Evolutionary conservation across 2,329 filamentous ascomycete species (phyloP), one percentile per base, ranked within the genome.

Genomic region (Aspergillus amoenus): DNA sequence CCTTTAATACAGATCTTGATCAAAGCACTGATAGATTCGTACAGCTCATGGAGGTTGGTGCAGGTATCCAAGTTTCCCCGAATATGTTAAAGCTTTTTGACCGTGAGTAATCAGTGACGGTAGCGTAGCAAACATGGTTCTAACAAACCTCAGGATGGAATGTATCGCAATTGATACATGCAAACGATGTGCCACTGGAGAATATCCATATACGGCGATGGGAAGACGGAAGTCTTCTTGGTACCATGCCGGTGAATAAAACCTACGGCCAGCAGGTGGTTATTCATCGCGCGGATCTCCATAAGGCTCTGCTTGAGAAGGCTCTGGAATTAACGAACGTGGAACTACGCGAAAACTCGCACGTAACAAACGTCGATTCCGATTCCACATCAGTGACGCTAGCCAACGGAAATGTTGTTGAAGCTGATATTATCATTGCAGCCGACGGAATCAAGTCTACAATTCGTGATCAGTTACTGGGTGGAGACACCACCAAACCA

Each of bases 1-100:
- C 2, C 17, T 6, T n/a, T 9, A 4, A 24, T 41, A 2, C 2
- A 6, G 7, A 15, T 22, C 6, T 3, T 11, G 17, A 24, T 13
- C 27, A 18, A 50, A 12, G 13, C 53, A 43, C 54, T 61, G 46
- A 63, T 18, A 45, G 37, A 39, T n/a, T 15, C 30, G 2, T 15
- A 32, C 46, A 73, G 71, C 62, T 74, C 43, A 64, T 65, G 63
- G 71, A 74, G 60, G 89, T 93, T 7, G 90, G 90, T 44, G 90
- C 90, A 1, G 90, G 90, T 3, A 93, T 94, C 59, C 90, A 94
- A 71, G 81, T 93, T 48, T 89, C 90, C 0, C 90, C 90, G 0
- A 94, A 94, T 63, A 89, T 93, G 82, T 83, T 88, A 3, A 82
- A 87, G 5, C 86, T 93, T 7, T 82, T 94, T 9, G 87, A 91